Percentiles rank a stretch among this genome's conserved stretches.
Evolutionary conservation across 2,329 filamentous ascomycete genomes (phyloP).

Genomic region (Sclerotinia nivalis): DNA sequence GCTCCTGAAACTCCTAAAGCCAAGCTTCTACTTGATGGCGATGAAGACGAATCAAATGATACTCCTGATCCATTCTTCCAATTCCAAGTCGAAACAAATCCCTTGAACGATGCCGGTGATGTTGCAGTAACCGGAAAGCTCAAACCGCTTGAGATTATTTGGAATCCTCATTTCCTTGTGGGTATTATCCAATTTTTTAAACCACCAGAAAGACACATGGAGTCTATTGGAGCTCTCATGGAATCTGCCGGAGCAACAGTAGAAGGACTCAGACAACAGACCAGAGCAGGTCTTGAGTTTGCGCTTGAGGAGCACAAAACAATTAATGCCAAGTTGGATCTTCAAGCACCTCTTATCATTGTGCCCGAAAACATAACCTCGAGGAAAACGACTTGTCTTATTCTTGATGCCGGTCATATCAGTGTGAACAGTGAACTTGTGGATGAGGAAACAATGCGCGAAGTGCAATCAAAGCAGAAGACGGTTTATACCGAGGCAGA

Average conservation of each 20-base stretch:
- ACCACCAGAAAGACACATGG: conserved; percentile 95
- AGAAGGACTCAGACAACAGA: conserved; percentile 92
- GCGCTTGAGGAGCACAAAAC: conserved; percentile 97
- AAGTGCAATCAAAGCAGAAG: conserved; percentile 88
- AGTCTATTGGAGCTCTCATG: conserved; percentile 94
- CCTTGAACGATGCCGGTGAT: conserved; percentile 88
- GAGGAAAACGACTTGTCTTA: conserved; percentile 79
- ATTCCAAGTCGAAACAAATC: conserved; percentile 90
- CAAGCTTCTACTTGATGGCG: conserved; percentile 42
- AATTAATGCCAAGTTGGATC: conserved; percentile 90
- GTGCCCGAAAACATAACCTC: conserved; percentile 89
- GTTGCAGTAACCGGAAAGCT: conserved; percentile 86
- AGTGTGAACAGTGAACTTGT: conserved; percentile 93
- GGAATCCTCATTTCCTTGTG: conserved; percentile 91
- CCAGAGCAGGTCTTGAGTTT: conserved; percentile 91
- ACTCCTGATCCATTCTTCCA: conserved; percentile 82
- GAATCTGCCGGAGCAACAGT: conserved; percentile 95
- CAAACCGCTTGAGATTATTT: conserved; percentile 94
- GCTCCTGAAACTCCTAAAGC: conserved; percentile 56
- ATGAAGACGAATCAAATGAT: conserved; percentile 44
- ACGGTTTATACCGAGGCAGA: conserved; percentile 87
- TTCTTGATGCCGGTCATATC: conserved; percentile 93
- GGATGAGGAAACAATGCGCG: conserved; percentile 83
- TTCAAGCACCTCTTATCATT: conserved; percentile 95
- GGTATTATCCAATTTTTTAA: conserved; percentile 95